Evolutionary conservation across 78 protist species (phyloP), one percentile per base, ranked within the genome.

Genomic region (Anaeramoeba flamelloides): DNA sequence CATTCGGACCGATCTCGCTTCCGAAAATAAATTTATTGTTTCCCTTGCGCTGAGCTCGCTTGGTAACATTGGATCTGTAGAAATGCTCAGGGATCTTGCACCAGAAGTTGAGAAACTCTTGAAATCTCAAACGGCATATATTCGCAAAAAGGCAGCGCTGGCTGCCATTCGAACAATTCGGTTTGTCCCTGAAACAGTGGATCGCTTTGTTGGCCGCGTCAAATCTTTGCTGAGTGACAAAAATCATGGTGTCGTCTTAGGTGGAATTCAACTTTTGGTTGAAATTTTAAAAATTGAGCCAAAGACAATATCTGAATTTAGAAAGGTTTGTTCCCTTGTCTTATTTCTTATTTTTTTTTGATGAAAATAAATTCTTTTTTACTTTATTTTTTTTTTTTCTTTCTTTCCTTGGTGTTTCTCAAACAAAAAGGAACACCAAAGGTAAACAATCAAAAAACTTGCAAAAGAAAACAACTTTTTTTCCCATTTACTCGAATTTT

Each of bases 81-180:
- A 93, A 26, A 96, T 96, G 86, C 91, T 94, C 75, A 89, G 97
- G 38, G 99, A 93, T 40, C 82, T 92, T 39, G 81, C 93, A 36
- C 40, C 83, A 36, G 98, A 94, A 75, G 95, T 96, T 0, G 97
- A 91, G 75, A 86, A 88, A 86, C 82, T 95, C 22, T 36, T 95
- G 33, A 77, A 40, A 12, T 33, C 76, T 85, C 40, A 91, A 1
- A 94, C 90, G 53, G 85, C 98, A 33, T 89, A 90, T 88, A 64
- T 95, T 8, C 79, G 93, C 53, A 96, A 96, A 86, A 96, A 96
- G 85, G 94, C 94, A 0, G 83, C 85, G 8, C 90, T 96, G 41
- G 87, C 93, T 39, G 95, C 95, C 1, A 81, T 91, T 30, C 90
- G 98, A 64, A 83, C 93, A 36, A 38, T 92, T 1, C 77, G 91